These are phyloP conservation scores for Naganishia sp. DNA, from an alignment of 1,284 basidiomycete species.

Conservation along the genomic window DNA sequence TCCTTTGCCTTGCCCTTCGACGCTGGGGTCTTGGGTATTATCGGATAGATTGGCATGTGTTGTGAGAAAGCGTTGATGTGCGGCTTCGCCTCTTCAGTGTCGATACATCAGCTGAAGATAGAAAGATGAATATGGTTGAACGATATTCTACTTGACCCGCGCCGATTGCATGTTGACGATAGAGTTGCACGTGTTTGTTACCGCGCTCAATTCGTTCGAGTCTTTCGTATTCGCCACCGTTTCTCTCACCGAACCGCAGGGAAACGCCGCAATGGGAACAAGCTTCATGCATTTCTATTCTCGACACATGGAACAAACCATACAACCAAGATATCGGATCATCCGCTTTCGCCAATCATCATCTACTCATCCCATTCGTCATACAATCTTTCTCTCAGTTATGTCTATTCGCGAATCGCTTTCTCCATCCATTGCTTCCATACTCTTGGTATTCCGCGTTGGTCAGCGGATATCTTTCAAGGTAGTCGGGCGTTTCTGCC, in stretches of 20 bases:
- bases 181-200: neutral
- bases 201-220: neutral
- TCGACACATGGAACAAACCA: too few species aligned
- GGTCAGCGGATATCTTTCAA: conserved; percentile 64
- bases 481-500: conserved; percentile 59
- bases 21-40: conserved; percentile 25
- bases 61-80: neutral
- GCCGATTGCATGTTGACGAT: neutral
- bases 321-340: too few species aligned
- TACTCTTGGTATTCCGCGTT: conserved; percentile 77
- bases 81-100: neutral
- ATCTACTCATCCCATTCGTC: neutral
- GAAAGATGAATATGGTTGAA: neutral
- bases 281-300: too few species aligned
- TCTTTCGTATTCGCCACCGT: too few species aligned
- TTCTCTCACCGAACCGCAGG: too few species aligned
- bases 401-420: conserved; percentile 1
- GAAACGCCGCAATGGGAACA: too few species aligned
- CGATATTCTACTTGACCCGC: conserved; percentile 1
- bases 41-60: conserved; percentile 19
- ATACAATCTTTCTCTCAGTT: neutral
- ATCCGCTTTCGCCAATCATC: too few species aligned
- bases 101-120: neutral
- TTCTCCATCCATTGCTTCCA: conserved; percentile 53
- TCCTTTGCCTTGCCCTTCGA: conserved; percentile 22